phyloP scores from a whole-genome alignment of 495 filamentous ascomycete species.

The Hypoxylon lenormandii region DNA sequence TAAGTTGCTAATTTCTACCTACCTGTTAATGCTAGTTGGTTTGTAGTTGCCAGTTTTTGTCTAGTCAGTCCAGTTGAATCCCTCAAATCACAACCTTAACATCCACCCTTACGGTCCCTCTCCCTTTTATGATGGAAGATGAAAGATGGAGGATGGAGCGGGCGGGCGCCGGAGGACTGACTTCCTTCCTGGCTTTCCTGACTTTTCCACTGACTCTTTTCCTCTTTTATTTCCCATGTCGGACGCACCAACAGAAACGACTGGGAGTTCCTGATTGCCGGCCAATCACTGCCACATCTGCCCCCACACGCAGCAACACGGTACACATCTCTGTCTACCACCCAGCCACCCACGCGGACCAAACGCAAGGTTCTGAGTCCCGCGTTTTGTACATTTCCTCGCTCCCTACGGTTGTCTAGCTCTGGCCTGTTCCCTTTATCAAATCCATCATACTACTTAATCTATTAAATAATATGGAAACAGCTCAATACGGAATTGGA shows the following conservation, averaged over 20 bases:
- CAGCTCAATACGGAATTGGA: no score
- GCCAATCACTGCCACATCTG: slow-evolving; percentile 29
- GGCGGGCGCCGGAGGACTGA: slow-evolving; percentile 1
- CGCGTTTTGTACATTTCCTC: not conserved
- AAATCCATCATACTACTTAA: no score
- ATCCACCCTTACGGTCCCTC: no score
- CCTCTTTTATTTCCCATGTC: slow-evolving; percentile 2
- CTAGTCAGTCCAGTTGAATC: not conserved
- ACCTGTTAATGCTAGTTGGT: no score
- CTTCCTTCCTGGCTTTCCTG: slow-evolving; percentile 1
- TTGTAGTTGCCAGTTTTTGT: no score
- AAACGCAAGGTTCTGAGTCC: slow-evolving; percentile 4
- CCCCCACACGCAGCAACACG: slow-evolving; percentile 19
- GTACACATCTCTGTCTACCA: slow-evolving; percentile 12
- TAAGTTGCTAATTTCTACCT: no score
- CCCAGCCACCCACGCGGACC: slow-evolving; percentile 30
- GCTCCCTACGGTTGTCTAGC: not conserved
- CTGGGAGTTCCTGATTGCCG: slow-evolving; percentile 24
- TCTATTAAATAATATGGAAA: no score
- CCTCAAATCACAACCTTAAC: slow-evolving; percentile 2
- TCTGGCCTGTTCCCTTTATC: no score
- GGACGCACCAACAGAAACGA: slow-evolving; percentile 24
- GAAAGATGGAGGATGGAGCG: slow-evolving; percentile 2
- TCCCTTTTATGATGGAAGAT: not conserved
- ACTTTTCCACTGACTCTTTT: not conserved